Conservation (phyloP, 345 rosid species). For the Orychophragmus violaceus region DNA sequence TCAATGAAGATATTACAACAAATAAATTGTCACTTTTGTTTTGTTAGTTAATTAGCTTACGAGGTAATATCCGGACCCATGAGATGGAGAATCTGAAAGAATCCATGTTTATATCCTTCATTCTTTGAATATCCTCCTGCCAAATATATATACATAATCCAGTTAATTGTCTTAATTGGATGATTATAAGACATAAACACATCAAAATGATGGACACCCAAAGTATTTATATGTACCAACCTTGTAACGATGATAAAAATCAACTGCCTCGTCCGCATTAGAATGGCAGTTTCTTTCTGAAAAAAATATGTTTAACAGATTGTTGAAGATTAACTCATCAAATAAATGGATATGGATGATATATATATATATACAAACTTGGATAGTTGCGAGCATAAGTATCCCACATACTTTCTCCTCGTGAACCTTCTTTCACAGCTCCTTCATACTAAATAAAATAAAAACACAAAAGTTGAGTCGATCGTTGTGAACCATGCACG, state of each 20-base stretch:
- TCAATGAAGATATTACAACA: not conserved
- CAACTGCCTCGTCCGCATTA: constrained; percentile 22
- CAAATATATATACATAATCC: not conserved
- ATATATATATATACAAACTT: constrained; percentile 15
- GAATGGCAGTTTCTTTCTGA: constrained; percentile 17
- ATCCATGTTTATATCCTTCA: constrained; percentile 38
- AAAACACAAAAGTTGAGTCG: not conserved
- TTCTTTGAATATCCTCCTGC: constrained; percentile 34
- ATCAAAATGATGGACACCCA: not conserved
- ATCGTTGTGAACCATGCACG: not conserved
- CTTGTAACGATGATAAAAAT: constrained; percentile 37
- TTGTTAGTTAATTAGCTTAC: too few species aligned
- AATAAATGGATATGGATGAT: not conserved
- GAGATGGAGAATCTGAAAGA: constrained; percentile 47
- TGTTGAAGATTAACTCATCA: not conserved
- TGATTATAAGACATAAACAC: not conserved
- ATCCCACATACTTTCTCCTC: constrained; percentile 34
- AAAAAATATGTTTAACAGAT: not conserved
- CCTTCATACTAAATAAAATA: constrained; percentile 10
- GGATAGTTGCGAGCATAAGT: constrained; percentile 21
- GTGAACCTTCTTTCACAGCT: constrained; percentile 13
- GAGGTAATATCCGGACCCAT: constrained; percentile 41
- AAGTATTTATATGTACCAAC: not conserved
- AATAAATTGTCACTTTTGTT: not conserved
- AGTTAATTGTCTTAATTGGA: not conserved